A percentile compares a stretch with the other conserved stretches of the same genome.
These are phyloP conservation scores for Thelonectria blattea DNA, from an alignment of 2,329 filamentous ascomycete genomes.

Conservation along the genomic window DNA sequence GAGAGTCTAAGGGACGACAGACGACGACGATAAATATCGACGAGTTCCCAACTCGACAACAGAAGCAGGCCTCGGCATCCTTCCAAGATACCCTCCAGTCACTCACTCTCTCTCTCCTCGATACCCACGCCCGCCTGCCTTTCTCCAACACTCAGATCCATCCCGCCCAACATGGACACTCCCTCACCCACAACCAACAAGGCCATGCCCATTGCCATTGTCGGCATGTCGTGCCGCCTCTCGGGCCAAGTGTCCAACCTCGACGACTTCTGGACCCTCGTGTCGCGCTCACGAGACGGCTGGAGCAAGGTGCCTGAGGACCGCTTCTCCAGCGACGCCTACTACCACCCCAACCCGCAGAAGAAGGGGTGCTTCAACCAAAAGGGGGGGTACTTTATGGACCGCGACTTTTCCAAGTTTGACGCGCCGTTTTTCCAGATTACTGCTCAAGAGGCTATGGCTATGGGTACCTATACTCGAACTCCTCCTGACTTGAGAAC, in stretches of 20 bases:
- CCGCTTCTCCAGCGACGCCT: conserved; percentile 53
- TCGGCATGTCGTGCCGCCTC: conserved; percentile 55
- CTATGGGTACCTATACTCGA: conserved; percentile 53
- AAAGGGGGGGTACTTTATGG: conserved; percentile 50
- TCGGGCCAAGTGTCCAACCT: conserved; percentile 50
- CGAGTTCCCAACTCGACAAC: not conserved
- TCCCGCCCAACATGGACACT: not conserved
- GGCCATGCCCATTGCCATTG: conserved; percentile 49
- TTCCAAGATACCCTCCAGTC: not conserved
- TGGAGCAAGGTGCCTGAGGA: conserved; percentile 51
- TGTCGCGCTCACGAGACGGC: conserved; percentile 48
- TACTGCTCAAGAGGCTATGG: conserved; percentile 56
- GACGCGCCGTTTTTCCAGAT: conserved; percentile 60
- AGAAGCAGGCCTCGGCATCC: conserved; percentile 2
- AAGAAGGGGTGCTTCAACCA: conserved; percentile 50
- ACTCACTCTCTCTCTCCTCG: not conserved
- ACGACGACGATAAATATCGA: conserved; percentile 7
- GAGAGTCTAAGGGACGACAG: not conserved
- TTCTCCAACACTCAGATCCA: not conserved
- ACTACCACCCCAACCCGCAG: conserved; percentile 51
- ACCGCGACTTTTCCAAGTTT: conserved; percentile 53
- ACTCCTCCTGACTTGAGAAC: too few relatives aligned
- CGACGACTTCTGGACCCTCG: conserved; percentile 53
- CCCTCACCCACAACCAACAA: not conserved
- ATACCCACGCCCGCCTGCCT: too few relatives aligned